These are phyloP conservation scores for Bertia moriformis DNA, from an alignment of 2,329 filamentous ascomycete genomes.

Conservation along the genomic window DNA sequence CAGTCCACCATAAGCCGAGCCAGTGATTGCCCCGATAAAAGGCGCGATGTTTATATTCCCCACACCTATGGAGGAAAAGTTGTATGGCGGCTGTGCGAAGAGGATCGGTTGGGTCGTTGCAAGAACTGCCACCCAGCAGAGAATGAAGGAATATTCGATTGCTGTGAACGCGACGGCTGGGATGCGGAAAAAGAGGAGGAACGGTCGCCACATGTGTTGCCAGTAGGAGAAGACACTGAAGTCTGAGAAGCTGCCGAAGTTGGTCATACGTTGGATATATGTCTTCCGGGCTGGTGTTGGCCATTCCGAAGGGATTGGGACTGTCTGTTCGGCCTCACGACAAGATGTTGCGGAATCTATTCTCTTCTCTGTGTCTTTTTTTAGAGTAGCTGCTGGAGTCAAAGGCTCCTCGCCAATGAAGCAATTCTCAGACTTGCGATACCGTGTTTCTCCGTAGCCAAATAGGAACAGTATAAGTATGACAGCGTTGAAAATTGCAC, in stretches of 20 bases:
- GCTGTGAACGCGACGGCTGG: constrained; percentile 21
- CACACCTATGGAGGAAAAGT: constrained; percentile 18
- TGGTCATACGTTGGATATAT: constrained; percentile 25
- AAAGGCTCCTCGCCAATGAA: no score
- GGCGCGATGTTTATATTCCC: constrained; percentile 21
- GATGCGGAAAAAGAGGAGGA: constrained; percentile 17
- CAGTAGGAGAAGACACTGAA: no score
- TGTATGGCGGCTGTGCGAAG: constrained; percentile 21
- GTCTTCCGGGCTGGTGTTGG: no score
- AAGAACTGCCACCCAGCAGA: constrained; percentile 21
- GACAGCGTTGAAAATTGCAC: constrained; percentile 20
- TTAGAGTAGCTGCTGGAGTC: no score
- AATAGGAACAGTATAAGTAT: no score
- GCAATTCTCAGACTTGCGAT: no score
- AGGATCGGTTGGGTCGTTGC: constrained; percentile 17
- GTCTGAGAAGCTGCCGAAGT: no score
- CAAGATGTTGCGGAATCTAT: no score
- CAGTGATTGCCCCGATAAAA: constrained; percentile 22
- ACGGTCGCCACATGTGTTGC: constrained; percentile 18
- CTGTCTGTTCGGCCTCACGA: no score
- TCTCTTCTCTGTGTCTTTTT: no score
- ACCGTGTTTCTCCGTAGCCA: no score
- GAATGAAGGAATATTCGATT: constrained; percentile 17
- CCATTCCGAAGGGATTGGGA: no score
- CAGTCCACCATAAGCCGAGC: constrained; percentile 14